These are phyloP conservation scores for Annona squamosa DNA, from an alignment of 164 flowering plant species.

Conservation along the genomic window DNA sequence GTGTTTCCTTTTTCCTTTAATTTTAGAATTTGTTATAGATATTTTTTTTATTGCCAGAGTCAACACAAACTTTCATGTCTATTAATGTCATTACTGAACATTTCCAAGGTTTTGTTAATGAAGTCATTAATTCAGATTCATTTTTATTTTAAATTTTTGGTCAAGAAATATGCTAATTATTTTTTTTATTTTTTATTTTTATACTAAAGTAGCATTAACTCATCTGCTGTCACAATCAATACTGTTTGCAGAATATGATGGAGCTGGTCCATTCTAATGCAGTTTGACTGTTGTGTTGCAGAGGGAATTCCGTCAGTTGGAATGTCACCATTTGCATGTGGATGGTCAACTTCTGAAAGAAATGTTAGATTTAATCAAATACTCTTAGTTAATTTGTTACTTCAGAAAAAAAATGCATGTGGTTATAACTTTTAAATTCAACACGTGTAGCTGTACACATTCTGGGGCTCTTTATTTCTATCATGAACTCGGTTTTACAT, in stretches of 20 bases:
- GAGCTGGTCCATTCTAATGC: constrained; percentile 5
- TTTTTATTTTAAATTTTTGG: neutral
- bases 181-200: neutral
- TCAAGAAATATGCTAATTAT: neutral
- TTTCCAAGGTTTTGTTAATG: neutral
- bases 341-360: constrained; percentile 85
- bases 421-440: neutral
- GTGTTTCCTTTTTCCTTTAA: too few species aligned
- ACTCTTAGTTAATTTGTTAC: constrained; percentile 11
- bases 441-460: neutral
- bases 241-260: neutral
- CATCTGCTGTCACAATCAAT: neutral
- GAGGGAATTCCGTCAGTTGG: constrained; percentile 95
- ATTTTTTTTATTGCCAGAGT: neutral
- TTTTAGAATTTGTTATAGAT: too few species aligned
- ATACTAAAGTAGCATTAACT: neutral
- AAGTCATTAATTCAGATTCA: too few species aligned
- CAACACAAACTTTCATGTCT: neutral
- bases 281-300: constrained; percentile 30
- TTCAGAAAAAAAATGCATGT: neutral
- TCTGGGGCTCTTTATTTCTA: neutral
- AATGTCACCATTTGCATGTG: constrained; percentile 94
- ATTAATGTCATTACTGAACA: neutral
- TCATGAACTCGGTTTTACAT: neutral
- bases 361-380: constrained; percentile 46